Percentiles rank a stretch among this genome's conserved stretches.
These are phyloP conservation scores for Purpureocillium lavendulum DNA, from an alignment of 2,329 filamentous ascomycete genomes.

Conservation along the genomic window DNA sequence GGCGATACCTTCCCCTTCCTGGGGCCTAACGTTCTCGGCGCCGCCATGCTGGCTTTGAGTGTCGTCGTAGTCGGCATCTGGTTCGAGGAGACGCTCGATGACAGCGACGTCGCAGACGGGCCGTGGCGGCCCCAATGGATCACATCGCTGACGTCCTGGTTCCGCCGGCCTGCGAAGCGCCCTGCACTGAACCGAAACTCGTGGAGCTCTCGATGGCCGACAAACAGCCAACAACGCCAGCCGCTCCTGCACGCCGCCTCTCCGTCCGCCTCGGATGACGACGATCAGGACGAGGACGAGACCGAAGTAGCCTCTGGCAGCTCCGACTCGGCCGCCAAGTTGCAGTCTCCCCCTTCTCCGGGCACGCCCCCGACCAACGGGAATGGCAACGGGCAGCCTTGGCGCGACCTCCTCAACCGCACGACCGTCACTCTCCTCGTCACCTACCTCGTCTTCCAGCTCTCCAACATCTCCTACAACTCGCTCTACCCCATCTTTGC, in stretches of 20 bases:
- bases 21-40: conserved; percentile 72
- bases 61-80: conserved; percentile 69
- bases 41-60: conserved; percentile 62
- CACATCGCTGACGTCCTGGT: conserved; percentile 18
- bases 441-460: conserved; percentile 88
- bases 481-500: conserved; percentile 92
- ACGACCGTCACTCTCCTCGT: conserved; percentile 74
- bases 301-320: conserved; percentile 8
- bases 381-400: conserved; percentile 26
- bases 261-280: conserved; percentile 16
- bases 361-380: not conserved
- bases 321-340: conserved; percentile 4
- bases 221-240: conserved; percentile 14
- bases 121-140: conserved; percentile 26
- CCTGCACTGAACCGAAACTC: conserved; percentile 18
- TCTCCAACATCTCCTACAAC: conserved; percentile 92
- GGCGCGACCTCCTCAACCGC: conserved; percentile 60
- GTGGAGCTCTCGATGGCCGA: conserved; percentile 31
- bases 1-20: conserved; percentile 68
- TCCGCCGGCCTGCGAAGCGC: conserved; percentile 8
- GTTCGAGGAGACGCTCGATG: conserved; percentile 67
- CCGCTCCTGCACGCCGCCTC: conserved; percentile 19
- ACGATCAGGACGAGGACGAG: conserved; percentile 10
- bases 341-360: too few species aligned
- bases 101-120: conserved; percentile 12